Base-by-base conservation (phyloP, 768 basidiomycete genomes). In the Leccinum variicolor region DNA sequence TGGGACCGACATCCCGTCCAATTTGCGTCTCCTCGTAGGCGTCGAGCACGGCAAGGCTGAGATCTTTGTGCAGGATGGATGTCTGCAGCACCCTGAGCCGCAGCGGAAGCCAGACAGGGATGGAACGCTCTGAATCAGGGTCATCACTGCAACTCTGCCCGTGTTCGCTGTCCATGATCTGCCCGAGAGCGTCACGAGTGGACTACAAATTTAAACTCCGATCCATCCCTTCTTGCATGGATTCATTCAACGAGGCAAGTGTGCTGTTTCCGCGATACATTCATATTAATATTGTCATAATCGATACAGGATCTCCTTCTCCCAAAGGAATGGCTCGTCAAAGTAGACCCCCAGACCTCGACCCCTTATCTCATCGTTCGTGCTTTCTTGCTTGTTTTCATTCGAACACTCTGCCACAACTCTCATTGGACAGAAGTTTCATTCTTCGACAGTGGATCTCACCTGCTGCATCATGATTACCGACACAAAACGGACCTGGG, bases 401-500 rank as follows among this genome's bases (percentile, higher is more conserved):
- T 55, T 41, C 39, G 4, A 19, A 51, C 52, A 17, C 50, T 53
- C 58, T 53, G 50, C 52, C 52, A 62, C 62, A 52, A 1, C 23
- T 26, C 29, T 43, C 26, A 53, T 60, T 41, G 41, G 36, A 34
- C 69, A 91, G 89, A 91, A 91, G 77, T 87, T 85, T 67, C 69
- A 79, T 69, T 73, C 76, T 19, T 84, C 83, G 4, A 68, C 77
- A 3, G 77, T 77, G 19, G 84, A 90, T 64, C 73, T 81, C 51
- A 77, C 78, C 21, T 88, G 87, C 64, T 78, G 73, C 58, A 66
- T 90, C 49, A 66, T 92, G 63, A 67, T 90, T 52, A 90, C 90
- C 11, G 90, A 92, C 70, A 91, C 87, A 13, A 88, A 82, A 68
- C 77, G 74, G 23, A 84, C 85, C 10, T 92, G 88, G 89, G 78